Evolutionary conservation across 495 filamentous ascomycete genomes (phyloP).

Genomic region (Acidiella bohemica): DNA sequence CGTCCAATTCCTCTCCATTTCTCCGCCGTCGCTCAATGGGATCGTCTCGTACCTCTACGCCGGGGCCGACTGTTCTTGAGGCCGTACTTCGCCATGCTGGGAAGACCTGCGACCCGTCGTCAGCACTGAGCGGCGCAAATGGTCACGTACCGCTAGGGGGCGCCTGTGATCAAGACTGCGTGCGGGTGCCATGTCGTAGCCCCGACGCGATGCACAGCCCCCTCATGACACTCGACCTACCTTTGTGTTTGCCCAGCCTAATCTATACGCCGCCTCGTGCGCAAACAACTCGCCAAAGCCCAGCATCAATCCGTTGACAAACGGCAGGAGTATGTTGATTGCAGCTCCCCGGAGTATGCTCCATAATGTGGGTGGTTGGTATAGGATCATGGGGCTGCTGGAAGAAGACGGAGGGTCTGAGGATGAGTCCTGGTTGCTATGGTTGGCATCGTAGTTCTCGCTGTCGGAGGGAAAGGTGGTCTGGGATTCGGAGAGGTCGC

Average conservation of each 20-base stretch:
- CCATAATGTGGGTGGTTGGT: slow-evolving; percentile 77
- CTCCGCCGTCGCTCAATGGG: slow-evolving; percentile 37
- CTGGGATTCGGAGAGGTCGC: slow-evolving; percentile 56
- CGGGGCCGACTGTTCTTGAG: slow-evolving; percentile 48
- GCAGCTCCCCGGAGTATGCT: slow-evolving; percentile 73
- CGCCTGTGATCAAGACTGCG: too few species aligned
- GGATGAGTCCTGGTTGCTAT: slow-evolving; percentile 32
- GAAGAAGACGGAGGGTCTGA: slow-evolving; percentile 49
- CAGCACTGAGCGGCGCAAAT: background rate
- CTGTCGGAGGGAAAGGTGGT: slow-evolving; percentile 82
- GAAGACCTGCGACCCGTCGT: slow-evolving; percentile 41
- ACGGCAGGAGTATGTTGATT: slow-evolving; percentile 88
- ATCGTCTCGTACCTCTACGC: slow-evolving; percentile 47
- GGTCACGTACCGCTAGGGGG: too few species aligned
- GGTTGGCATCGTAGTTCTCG: slow-evolving; percentile 71
- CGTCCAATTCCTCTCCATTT: slow-evolving; percentile 33
- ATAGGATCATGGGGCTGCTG: slow-evolving; percentile 64
- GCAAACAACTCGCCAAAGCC: slow-evolving; percentile 94
- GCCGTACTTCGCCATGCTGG: slow-evolving; percentile 40
- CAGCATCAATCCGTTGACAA: slow-evolving; percentile 96
- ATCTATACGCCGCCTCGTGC: slow-evolving; percentile 81
- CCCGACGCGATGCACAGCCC: background rate
- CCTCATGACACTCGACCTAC: slow-evolving; percentile 36
- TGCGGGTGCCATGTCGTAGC: too few species aligned
- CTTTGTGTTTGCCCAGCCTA: slow-evolving; percentile 89